Base-by-base conservation (phyloP, 2,329 filamentous ascomycete genomes). In the Epichloe uncinata region DNA sequence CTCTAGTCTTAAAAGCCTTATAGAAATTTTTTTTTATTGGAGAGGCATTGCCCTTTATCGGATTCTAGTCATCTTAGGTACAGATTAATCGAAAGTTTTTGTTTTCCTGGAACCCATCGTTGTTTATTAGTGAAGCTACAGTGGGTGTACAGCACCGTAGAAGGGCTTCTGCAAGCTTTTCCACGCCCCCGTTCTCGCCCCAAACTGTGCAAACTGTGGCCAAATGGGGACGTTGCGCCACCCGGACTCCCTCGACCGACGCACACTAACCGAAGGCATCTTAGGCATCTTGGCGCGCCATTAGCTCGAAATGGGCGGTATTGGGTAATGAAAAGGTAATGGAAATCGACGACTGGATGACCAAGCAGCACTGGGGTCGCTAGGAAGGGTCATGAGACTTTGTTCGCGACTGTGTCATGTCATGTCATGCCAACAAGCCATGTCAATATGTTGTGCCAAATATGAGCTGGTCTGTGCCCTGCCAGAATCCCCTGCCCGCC, bases 321-420 rank as follows among this genome's bases (percentile, higher is more conserved):
- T 55, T 55, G 47, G 36, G 54, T 55, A 55, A 55, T 55, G 50
- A 42, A 54, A 55, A 55, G 36, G 54, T 55, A 55, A 55, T 55
- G 50, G 38, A 54, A 55, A 55, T 49, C 46, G 35, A 42, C 22
- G 35, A 30, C 34, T 26, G 22, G 22, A 26, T 26, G 22, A 26
- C 22, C 22, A 7, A 26, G 22, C 22, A 26, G 22, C 22, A 26
- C 7, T 36, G 33, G 47, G 51, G 51, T 30, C 42, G 41, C 37
- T 35, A 11, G n/a, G 8, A 42, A 42, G 42, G 45, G 53, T 54
- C 54, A 55, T 52, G 47, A 26, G 22, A 45, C 30, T 20, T n/a
- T 35, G 13, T n/a, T n/a, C 36, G 22, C 15, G 20, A 46, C 34
- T 26, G 15, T 26, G 20, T 22, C 22, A 7, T 26, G 22, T 8